Base-by-base conservation (phyloP, 768 basidiomycete species). In the Rhizopogon rudus region DNA sequence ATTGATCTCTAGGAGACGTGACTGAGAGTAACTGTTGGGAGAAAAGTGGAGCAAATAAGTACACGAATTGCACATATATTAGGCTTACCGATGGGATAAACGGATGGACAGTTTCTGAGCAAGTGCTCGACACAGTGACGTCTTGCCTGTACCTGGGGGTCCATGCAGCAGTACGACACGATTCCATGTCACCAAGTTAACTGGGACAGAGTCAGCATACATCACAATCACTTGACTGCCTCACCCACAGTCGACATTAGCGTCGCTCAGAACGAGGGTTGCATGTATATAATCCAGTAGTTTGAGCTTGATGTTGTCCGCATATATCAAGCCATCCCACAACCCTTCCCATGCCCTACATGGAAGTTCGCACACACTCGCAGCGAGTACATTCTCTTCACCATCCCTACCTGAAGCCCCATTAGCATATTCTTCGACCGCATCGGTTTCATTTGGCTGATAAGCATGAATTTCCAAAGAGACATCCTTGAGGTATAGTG, bases 61-160 rank as follows among this genome's bases (percentile, higher is more conserved):
- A 42, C 52, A n/a, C 40, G 17, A 17, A 16, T 17, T 60, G 22
- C 43, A 10, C 16, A 29, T 17, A 39, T 59, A 51, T 13, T 20
- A 22, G 35, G 64, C 78, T 41, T 54, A 90, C 93, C 89, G 79
- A 64, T 91, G 84, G 0, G 90, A 89, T 7, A 98, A 77, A 29
- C 97, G 83, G 57, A 98, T 92, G 0, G 94, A 86, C 9, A 98
- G 77, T 63, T 98, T 99, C 62, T 99, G 97, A 1, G 97, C 93
- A 6, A 99, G 77, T 9, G 96, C 96, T 41, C 93, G 82, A 67
- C 94, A 98, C 2, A 99, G 76, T 1, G 91, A 93, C 0, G 97
- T 98, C 74, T 99, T 98, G 12, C 97, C 96, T 1, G 97, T 98
- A 0, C 97, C 97, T 2, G 97, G 97, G 22, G 97, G 97, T 0